Evolutionary conservation across 306 rosid species (phyloP).

Genomic region (Quercus parvula): DNA sequence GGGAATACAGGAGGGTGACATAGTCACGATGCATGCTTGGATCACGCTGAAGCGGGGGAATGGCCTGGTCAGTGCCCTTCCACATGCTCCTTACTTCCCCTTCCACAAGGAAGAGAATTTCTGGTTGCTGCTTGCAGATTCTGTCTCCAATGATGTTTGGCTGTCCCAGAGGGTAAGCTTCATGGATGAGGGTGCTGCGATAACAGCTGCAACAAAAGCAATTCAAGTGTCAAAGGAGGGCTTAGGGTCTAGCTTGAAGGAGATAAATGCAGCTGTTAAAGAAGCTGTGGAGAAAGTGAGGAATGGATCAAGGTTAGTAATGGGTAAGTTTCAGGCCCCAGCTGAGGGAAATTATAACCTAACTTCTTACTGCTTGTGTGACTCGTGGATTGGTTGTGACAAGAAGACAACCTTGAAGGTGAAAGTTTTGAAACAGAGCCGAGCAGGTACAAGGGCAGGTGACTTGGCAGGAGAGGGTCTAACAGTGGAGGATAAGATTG

Average conservation of each 20-base stretch:
- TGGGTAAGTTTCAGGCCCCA: slow-evolving; percentile 92
- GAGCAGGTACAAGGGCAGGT: slow-evolving; percentile 74
- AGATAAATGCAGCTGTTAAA: slow-evolving; percentile 63
- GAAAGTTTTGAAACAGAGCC: slow-evolving; percentile 82
- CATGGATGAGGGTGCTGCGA: slow-evolving; percentile 87
- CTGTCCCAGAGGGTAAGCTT: slow-evolving; percentile 91
- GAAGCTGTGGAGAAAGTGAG: slow-evolving; percentile 84
- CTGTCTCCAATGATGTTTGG: slow-evolving; percentile 78
- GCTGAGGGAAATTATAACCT: slow-evolving; percentile 80
- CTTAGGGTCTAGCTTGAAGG: slow-evolving; percentile 69
- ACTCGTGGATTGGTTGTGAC: slow-evolving; percentile 96
- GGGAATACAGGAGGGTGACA: slow-evolving; percentile 91
- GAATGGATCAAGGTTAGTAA: slow-evolving; percentile 69
- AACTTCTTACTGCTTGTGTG: slow-evolving; percentile 81
- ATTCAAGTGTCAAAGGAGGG: slow-evolving; percentile 91
- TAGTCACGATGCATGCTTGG: slow-evolving; percentile 86
- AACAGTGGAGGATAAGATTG: slow-evolving; percentile 42
- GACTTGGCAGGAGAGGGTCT: slow-evolving; percentile 32
- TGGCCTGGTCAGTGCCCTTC: slow-evolving; percentile 81
- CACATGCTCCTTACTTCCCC: slow-evolving; percentile 88
- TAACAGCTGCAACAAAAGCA: slow-evolving; percentile 82
- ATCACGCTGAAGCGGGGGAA: slow-evolving; percentile 65
- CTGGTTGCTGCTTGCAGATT: slow-evolving; percentile 87
- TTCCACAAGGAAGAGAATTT: slow-evolving; percentile 87
- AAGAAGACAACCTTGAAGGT: slow-evolving; percentile 62